Evolutionary conservation across 805 yeast species (phyloP).

Genomic region (Lipomyces lipofer): DNA sequence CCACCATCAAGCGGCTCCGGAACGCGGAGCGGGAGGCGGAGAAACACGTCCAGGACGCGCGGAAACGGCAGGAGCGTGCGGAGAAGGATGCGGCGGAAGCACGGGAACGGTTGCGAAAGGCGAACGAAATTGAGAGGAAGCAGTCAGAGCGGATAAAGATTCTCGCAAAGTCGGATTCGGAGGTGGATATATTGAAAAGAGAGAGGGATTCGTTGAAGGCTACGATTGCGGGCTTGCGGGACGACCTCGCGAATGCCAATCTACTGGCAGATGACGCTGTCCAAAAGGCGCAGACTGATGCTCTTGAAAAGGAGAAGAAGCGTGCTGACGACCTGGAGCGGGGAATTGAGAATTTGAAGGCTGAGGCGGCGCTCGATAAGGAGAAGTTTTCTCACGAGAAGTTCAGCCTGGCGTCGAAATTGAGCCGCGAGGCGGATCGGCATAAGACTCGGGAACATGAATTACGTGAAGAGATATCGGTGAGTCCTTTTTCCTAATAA

Average conservation of each 20-base stretch:
- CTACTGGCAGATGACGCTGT: constrained; percentile 35
- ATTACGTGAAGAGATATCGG: constrained; percentile 33
- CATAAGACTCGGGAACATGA: constrained; percentile 36
- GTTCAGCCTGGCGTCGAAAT: constrained; percentile 32
- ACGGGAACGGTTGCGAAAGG: constrained; percentile 35
- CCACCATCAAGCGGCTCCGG: constrained; percentile 63
- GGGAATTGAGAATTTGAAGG: constrained; percentile 40
- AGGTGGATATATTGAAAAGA: constrained; percentile 28
- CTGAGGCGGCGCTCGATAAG: constrained; percentile 38
- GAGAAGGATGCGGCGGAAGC: constrained; percentile 46
- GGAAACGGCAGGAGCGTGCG: constrained; percentile 36
- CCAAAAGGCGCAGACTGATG: constrained; percentile 36
- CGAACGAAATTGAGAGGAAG: constrained; percentile 26
- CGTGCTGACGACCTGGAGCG: constrained; percentile 34
- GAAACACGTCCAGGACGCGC: constrained; percentile 35
- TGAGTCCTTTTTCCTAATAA: constrained; percentile 31
- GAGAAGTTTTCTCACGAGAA: constrained; percentile 41
- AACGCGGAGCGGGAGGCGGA: constrained; percentile 48
- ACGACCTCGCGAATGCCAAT: constrained; percentile 36
- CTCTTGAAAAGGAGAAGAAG: constrained; percentile 35
- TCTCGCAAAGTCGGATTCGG: constrained; percentile 30
- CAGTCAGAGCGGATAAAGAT: constrained; percentile 35
- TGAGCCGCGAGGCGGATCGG: constrained; percentile 38
- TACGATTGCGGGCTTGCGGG: constrained; percentile 31
- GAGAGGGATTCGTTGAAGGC: constrained; percentile 28